phyloP scores from a whole-genome alignment of 257 asterid species.

The Solanum sejunctum region DNA sequence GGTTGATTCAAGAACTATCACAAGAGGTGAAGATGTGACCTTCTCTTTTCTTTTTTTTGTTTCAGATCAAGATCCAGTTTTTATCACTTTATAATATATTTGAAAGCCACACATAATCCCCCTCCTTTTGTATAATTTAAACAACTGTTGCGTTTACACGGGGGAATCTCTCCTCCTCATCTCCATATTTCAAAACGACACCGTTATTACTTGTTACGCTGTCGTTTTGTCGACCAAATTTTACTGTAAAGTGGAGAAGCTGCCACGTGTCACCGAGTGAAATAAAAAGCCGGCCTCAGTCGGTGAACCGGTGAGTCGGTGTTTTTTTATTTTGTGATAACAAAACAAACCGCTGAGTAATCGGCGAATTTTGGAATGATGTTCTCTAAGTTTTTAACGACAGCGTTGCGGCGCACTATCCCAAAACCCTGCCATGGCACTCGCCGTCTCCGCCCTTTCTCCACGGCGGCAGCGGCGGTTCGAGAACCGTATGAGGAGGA shows the following conservation, averaged over 20 bases:
- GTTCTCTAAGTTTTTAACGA: conserved; percentile 47
- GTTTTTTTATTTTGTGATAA: background rate
- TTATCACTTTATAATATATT: background rate
- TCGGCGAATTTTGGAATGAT: conserved; percentile 4
- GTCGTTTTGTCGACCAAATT: background rate
- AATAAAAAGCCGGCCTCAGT: background rate
- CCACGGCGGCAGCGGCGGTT: conserved; percentile 35
- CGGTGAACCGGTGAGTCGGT: background rate
- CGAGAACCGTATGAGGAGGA: conserved; percentile 47
- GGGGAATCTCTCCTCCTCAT: background rate
- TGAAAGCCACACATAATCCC: background rate
- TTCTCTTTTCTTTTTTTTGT: background rate
- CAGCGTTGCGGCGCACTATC: conserved; percentile 44
- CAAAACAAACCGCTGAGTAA: background rate
- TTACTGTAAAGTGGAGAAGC: background rate
- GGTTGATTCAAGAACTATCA: background rate
- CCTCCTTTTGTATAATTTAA: background rate
- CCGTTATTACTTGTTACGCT: background rate
- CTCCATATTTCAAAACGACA: background rate
- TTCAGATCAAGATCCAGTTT: conserved; percentile 3
- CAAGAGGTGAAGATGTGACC: background rate
- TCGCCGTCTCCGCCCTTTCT: conserved; percentile 11
- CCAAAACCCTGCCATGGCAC: conserved; percentile 9
- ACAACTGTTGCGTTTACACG: background rate
- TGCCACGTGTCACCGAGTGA: background rate